Conservation (phyloP, 1,284 basidiomycete species). For the Marasmius sp. region DNA sequence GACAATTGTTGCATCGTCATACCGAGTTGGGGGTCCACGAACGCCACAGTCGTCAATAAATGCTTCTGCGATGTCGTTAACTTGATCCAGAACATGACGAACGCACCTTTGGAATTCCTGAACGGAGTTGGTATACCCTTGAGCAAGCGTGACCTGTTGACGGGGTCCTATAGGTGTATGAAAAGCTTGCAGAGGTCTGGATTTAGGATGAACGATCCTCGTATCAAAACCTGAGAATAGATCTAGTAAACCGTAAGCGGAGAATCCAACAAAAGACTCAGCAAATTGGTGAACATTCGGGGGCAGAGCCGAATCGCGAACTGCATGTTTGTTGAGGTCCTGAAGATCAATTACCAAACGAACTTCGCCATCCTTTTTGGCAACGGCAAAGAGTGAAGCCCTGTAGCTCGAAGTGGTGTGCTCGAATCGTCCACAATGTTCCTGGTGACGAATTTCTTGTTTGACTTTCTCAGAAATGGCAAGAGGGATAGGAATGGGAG, state of each 20-base stretch:
- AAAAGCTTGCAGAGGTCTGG: slow-evolving; percentile 5
- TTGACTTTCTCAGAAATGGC: slow-evolving; percentile 22
- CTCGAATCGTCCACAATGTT: slow-evolving; percentile 28
- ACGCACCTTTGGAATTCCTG: slow-evolving; percentile 25
- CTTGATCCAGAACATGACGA: slow-evolving; percentile 20
- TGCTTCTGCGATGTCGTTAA: slow-evolving; percentile 9
- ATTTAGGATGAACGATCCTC: not conserved
- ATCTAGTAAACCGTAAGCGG: slow-evolving; percentile 26
- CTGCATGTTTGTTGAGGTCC: slow-evolving; percentile 29
- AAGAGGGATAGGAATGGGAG: slow-evolving; percentile 26
- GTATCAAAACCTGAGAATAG: slow-evolving; percentile 18
- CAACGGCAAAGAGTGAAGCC: slow-evolving; percentile 28
- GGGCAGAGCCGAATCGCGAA: slow-evolving; percentile 27
- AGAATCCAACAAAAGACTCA: slow-evolving; percentile 27
- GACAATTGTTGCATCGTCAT: slow-evolving; percentile 20
- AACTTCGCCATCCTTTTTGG: slow-evolving; percentile 28
- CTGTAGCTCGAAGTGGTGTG: slow-evolving; percentile 28
- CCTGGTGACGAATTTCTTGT: slow-evolving; percentile 21
- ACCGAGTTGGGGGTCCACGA: slow-evolving; percentile 23
- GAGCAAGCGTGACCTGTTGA: slow-evolving; percentile 4
- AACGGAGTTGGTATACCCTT: slow-evolving; percentile 15
- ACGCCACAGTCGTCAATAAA: slow-evolving; percentile 29
- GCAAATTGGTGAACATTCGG: slow-evolving; percentile 30
- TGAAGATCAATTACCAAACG: slow-evolving; percentile 31
- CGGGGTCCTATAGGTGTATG: slow-evolving; percentile 2